phyloP scores from a whole-genome alignment of 352 stramenopile genomes.

The Phytophthora uliginosa region DNA sequence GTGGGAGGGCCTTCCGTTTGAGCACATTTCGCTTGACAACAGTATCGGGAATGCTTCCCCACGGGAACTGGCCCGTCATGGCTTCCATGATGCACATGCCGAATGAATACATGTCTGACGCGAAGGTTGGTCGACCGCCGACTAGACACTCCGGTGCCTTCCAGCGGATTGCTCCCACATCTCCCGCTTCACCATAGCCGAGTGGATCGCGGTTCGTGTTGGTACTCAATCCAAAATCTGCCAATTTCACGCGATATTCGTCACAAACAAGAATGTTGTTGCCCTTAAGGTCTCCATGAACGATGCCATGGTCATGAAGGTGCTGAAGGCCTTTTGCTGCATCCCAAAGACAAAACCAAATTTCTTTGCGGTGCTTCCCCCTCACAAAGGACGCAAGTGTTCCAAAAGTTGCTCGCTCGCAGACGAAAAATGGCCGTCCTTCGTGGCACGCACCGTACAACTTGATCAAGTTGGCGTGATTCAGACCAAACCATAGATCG shows the following conservation, averaged over 20 bases:
- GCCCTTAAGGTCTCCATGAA: conserved; percentile 29
- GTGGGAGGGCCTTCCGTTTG: neutral
- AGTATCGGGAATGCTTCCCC: neutral
- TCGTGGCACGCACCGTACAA: conserved; percentile 46
- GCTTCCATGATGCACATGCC: conserved; percentile 23
- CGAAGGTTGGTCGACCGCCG: conserved; percentile 1
- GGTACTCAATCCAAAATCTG: conserved; percentile 35
- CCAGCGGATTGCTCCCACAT: conserved; percentile 10
- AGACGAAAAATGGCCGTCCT: conserved; percentile 33
- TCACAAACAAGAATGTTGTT: conserved; percentile 35
- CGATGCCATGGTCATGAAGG: conserved; percentile 17
- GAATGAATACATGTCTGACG: conserved; percentile 30
- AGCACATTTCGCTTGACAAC: neutral
- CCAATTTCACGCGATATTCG: conserved; percentile 14
- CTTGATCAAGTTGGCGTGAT: conserved; percentile 35
- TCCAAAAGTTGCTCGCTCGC: conserved; percentile 24
- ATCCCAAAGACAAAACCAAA: conserved; percentile 13
- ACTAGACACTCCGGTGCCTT: conserved; percentile 24
- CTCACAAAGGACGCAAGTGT: conserved; percentile 13
- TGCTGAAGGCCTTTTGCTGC: conserved; percentile 17
- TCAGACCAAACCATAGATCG: conserved; percentile 31
- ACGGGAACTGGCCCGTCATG: neutral
- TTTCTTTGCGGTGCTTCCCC: neutral
- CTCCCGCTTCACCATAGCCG: neutral
- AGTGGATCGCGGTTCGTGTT: neutral